These are phyloP conservation scores for Epicoccum nigrum DNA, from an alignment of 2,329 filamentous ascomycete genomes.

Conservation along the genomic window DNA sequence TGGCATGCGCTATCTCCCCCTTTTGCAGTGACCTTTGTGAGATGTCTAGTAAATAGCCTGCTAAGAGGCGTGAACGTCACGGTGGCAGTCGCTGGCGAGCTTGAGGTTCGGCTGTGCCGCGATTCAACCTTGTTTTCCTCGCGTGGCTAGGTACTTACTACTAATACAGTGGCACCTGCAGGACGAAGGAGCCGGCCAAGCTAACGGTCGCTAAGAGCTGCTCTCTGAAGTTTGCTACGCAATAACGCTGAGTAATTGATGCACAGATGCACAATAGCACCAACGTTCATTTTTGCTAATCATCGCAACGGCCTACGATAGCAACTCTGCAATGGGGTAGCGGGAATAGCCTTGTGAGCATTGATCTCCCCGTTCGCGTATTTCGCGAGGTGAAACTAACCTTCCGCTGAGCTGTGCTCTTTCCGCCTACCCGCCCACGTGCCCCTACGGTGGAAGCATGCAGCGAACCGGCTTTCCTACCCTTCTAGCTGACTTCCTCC, in stretches of 20 bases:
- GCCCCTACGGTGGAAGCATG: conserved; percentile 5
- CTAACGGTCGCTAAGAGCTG: conserved; percentile 4
- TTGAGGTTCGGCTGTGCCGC: conserved; percentile 7
- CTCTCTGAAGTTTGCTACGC: background rate
- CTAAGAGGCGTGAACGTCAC: background rate
- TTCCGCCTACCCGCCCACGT: conserved; percentile 16
- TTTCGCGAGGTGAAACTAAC: conserved; percentile 8
- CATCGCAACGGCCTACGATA: background rate
- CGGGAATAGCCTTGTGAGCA: background rate
- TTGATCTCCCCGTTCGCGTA: conserved; percentile 2
- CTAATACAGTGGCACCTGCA: conserved; percentile 6
- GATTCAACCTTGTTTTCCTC: conserved; percentile 10
- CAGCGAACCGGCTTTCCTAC: conserved; percentile 11
- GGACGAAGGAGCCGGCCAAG: background rate
- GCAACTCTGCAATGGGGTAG: background rate
- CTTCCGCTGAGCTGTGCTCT: conserved; percentile 11
- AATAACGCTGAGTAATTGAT: background rate
- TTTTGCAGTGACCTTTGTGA: background rate
- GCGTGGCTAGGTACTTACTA: conserved; percentile 8
- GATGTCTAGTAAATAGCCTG: background rate
- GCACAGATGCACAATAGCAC: background rate
- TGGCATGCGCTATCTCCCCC: background rate
- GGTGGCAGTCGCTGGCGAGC: background rate
- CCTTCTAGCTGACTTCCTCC: conserved; percentile 3
- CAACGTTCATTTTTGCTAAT: background rate